phyloP scores from a whole-genome alignment of 495 filamentous ascomycete genomes.

The Pyrenula aspistea region DNA sequence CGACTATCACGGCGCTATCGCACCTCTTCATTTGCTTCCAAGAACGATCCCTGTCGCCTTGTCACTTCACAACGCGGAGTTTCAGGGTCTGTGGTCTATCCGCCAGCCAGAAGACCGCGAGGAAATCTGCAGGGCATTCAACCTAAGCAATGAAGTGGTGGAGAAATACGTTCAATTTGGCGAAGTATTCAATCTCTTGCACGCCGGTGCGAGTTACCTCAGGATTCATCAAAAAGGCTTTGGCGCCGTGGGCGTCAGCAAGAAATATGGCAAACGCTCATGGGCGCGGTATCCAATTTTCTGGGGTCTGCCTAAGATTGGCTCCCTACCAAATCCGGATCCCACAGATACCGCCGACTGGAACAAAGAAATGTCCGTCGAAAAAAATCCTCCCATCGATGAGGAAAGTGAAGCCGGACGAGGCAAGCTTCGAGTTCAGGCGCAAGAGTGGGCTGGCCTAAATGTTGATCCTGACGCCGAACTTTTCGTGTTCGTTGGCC shows the following conservation, averaged over 20 bases:
- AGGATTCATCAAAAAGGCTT: slow-evolving; percentile 52
- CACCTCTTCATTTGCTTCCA: slow-evolving; percentile 51
- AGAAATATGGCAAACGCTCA: slow-evolving; percentile 55
- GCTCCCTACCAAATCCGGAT: slow-evolving; percentile 53
- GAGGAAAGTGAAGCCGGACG: slow-evolving; percentile 34
- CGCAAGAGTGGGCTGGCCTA: slow-evolving; percentile 56
- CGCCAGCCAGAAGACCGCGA: slow-evolving; percentile 43
- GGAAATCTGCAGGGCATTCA: slow-evolving; percentile 52
- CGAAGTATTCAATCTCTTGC: slow-evolving; percentile 55
- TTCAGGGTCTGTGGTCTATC: slow-evolving; percentile 61
- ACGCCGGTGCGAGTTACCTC: slow-evolving; percentile 50
- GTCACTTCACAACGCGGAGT: slow-evolving; percentile 53
- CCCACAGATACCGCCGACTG: slow-evolving; percentile 49
- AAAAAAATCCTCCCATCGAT: slow-evolving; percentile 30
- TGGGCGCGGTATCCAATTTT: slow-evolving; percentile 57
- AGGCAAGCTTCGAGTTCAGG: slow-evolving; percentile 37
- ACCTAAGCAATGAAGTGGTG: slow-evolving; percentile 35
- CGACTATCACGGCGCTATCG: slow-evolving; percentile 55
- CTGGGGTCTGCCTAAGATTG: slow-evolving; percentile 52
- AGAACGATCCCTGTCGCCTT: slow-evolving; percentile 44
- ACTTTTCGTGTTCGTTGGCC: slow-evolving; percentile 58
- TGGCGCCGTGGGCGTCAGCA: slow-evolving; percentile 52
- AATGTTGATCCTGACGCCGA: slow-evolving; percentile 47
- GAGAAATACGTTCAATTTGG: slow-evolving; percentile 53
- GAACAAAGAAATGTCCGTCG: slow-evolving; percentile 27